phyloP scores from a whole-genome alignment of 306 rosid genomes.

The Inga leiocalycina region DNA sequence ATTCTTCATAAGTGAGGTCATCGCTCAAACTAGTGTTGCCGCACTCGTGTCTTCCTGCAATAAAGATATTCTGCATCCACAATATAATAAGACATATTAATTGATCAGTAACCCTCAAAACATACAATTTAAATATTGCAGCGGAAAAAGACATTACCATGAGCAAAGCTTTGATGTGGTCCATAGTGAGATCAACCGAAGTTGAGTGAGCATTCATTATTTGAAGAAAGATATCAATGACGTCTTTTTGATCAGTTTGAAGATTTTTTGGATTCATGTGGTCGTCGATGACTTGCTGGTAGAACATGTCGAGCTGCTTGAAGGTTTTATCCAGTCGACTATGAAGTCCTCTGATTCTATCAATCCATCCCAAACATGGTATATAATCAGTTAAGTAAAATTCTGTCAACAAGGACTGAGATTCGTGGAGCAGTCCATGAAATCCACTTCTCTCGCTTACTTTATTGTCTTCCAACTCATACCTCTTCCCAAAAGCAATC shows the following conservation, averaged over 20 bases:
- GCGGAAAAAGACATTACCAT: constrained; percentile 14
- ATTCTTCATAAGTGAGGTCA: constrained; percentile 39
- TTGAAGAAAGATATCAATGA: constrained; percentile 37
- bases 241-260: constrained; percentile 17
- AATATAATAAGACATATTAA: not conserved
- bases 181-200: constrained; percentile 38
- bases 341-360: constrained; percentile 39
- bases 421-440: constrained; percentile 47
- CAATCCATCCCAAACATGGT: constrained; percentile 56
- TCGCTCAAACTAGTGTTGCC: constrained; percentile 34
- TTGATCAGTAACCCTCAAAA: not conserved
- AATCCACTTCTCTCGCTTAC: constrained; percentile 28
- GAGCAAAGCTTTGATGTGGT: constrained; percentile 43
- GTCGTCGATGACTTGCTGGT: constrained; percentile 44
- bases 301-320: constrained; percentile 44
- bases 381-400: constrained; percentile 45
- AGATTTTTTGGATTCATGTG: constrained; percentile 19
- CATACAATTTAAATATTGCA: not conserved
- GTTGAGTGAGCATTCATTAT: constrained; percentile 8
- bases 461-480: not conserved
- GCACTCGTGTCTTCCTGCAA: constrained; percentile 43
- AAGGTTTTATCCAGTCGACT: constrained; percentile 37
- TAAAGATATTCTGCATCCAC: constrained; percentile 39
- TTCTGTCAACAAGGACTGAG: constrained; percentile 31
- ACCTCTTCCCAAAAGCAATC: not conserved